Evolutionary conservation across 31 red algal species (phyloP).

Genomic region (Odonthalia washingtoniensis): DNA sequence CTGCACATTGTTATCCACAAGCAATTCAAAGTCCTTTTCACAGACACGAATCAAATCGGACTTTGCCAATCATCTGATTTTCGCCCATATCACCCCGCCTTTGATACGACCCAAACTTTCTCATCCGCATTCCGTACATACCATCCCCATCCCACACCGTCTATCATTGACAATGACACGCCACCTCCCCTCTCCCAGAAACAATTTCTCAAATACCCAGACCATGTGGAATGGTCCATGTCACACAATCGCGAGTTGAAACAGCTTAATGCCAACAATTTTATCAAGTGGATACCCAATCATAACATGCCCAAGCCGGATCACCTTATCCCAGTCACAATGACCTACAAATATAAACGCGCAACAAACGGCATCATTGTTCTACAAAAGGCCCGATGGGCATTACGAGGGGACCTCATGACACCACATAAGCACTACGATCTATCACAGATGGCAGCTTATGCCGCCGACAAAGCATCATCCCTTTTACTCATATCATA

Average conservation of each 20-base stretch:
- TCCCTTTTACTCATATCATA: background rate
- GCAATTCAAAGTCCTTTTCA: background rate
- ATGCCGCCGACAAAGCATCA: constrained; percentile 20
- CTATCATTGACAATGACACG: background rate
- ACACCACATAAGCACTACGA: constrained; percentile 23
- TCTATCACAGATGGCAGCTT: background rate
- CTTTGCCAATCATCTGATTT: too few relatives aligned
- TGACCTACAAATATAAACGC: constrained; percentile 36
- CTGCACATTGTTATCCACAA: background rate
- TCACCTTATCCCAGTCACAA: constrained; percentile 9
- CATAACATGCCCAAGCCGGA: background rate
- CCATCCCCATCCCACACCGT: background rate
- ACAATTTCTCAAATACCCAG: background rate
- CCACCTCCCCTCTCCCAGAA: background rate
- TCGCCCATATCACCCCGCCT: background rate
- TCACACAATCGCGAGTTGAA: background rate
- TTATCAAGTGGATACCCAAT: constrained; percentile 7
- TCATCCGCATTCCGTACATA: background rate
- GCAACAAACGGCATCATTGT: background rate
- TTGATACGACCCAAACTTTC: background rate
- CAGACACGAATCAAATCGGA: too few relatives aligned
- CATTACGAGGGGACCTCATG: constrained; percentile 46
- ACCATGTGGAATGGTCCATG: background rate
- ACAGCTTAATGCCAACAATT: background rate
- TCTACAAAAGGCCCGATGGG: constrained; percentile 5